Percentiles rank a stretch among this genome's conserved stretches.
phyloP scores from a whole-genome alignment of 78 protist species.

The Dictyostelium purpureum region DNA sequence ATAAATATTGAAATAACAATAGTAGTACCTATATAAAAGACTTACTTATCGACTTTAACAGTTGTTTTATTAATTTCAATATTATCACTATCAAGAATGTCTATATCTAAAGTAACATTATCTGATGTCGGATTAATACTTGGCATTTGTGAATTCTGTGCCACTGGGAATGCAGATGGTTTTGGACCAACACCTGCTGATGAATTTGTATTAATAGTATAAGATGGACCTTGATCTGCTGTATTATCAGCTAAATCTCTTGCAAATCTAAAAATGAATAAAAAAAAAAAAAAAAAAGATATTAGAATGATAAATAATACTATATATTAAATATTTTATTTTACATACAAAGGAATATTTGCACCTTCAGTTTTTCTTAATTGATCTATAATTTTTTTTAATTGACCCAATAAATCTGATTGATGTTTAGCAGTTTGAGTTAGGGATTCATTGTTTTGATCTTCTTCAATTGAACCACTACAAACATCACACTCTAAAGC shows the following conservation, averaged over 20 bases:
- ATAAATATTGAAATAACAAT: neutral
- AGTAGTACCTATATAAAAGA: neutral
- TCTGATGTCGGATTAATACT: constrained; percentile 1
- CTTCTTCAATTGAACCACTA: constrained; percentile 18
- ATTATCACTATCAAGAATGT: constrained; percentile 46
- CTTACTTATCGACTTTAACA: constrained; percentile 46
- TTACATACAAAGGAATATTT: constrained; percentile 45
- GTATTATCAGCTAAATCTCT: constrained; percentile 47
- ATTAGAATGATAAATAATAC: neutral
- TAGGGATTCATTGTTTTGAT: constrained; percentile 2
- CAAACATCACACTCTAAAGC: constrained; percentile 17
- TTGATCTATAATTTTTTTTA: constrained; percentile 51
- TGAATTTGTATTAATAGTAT: constrained; percentile 24
- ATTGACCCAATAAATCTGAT: constrained; percentile 6
- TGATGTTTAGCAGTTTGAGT: neutral
- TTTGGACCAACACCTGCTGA: neutral
- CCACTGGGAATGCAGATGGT: constrained; percentile 30
- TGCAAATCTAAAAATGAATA: constrained; percentile 15
- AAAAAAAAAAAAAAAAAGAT: neutral
- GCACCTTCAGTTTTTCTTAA: constrained; percentile 62
- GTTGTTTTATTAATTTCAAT: constrained; percentile 9
- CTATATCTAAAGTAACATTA: constrained; percentile 13
- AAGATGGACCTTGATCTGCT: neutral
- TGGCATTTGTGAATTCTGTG: neutral
- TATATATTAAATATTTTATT: no score